These are phyloP conservation scores for Leucocoprinus birnbaumii DNA, from an alignment of 768 basidiomycete genomes.

Conservation along the genomic window DNA sequence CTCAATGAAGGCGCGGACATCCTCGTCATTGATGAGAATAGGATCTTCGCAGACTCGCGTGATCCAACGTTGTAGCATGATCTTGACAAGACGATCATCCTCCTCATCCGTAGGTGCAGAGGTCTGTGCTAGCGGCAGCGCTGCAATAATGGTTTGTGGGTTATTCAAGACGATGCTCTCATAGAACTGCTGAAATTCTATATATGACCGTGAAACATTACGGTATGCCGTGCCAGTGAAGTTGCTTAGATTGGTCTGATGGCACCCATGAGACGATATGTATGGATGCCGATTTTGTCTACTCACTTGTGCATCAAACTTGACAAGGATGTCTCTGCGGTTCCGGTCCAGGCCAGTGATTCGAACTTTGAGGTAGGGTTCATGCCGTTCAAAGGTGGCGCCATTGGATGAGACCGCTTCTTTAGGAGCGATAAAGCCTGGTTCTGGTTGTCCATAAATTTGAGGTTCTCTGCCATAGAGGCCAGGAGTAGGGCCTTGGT, in stretches of 20 bases:
- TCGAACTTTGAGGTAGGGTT: constrained; percentile 85
- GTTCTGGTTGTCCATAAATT: constrained; percentile 84
- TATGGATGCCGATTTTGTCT: background rate
- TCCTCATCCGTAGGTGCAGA: constrained; percentile 98
- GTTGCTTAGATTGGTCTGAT: constrained; percentile 89
- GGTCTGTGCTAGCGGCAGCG: constrained; percentile 93
- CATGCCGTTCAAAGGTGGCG: constrained; percentile 65
- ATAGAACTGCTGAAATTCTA: constrained; percentile 93
- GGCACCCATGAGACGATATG: background rate
- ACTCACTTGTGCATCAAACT: constrained; percentile 91
- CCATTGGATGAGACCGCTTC: constrained; percentile 68
- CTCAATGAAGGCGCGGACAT: constrained; percentile 92
- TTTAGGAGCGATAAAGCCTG: constrained; percentile 78
- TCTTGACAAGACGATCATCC: constrained; percentile 92
- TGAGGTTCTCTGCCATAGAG: constrained; percentile 78
- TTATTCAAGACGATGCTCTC: constrained; percentile 86
- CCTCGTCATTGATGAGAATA: constrained; percentile 86
- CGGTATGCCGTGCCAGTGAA: constrained; percentile 88
- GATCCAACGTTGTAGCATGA: constrained; percentile 95
- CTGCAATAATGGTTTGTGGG: constrained; percentile 95
- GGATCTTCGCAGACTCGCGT: constrained; percentile 90
- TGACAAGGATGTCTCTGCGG: constrained; percentile 88
- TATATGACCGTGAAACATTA: constrained; percentile 92
- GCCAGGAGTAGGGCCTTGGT: constrained; percentile 51
- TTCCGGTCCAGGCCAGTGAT: constrained; percentile 93